Percentiles rank a stretch among this genome's conserved stretches.
phyloP scores from a whole-genome alignment of 306 rosid genomes.

The Gastrolobium villosum region DNA sequence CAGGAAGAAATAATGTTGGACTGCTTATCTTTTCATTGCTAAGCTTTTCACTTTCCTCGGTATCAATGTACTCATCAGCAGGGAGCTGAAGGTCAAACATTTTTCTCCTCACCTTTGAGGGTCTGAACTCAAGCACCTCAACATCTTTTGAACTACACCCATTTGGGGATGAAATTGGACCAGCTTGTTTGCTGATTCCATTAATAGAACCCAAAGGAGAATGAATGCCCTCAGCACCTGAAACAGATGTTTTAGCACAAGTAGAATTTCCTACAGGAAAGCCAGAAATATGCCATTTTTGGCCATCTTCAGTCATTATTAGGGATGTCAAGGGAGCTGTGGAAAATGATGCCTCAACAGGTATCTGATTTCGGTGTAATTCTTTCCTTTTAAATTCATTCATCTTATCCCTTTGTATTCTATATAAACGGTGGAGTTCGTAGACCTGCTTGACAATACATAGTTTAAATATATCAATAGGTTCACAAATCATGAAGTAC shows the following conservation, averaged over 20 bases:
- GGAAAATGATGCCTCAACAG: conserved; percentile 69
- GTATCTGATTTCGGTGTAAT: conserved; percentile 60
- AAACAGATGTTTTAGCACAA: conserved; percentile 60
- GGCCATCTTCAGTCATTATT: conserved; percentile 64
- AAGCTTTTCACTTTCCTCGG: conserved; percentile 85
- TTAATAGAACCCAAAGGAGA: conserved; percentile 68
- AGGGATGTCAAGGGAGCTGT: conserved; percentile 76
- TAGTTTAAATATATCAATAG: conserved; percentile 41
- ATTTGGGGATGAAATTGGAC: conserved; percentile 67
- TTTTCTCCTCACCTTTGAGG: conserved; percentile 79
- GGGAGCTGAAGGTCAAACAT: conserved; percentile 93
- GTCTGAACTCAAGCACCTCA: conserved; percentile 81
- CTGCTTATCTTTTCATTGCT: conserved; percentile 66
- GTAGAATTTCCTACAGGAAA: conserved; percentile 64
- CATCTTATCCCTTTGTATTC: conserved; percentile 93
- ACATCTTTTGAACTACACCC: conserved; percentile 69
- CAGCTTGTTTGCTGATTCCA: conserved; percentile 58
- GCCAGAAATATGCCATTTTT: conserved; percentile 67
- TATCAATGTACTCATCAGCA: conserved; percentile 80
- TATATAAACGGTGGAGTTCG: conserved; percentile 90
- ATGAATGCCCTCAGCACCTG: conserved; percentile 74
- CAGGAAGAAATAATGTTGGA: conserved; percentile 55
- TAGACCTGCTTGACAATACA: conserved; percentile 68
- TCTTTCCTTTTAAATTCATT: conserved; percentile 74
- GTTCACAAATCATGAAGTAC: conserved; percentile 38